Percentiles rank a stretch among this genome's conserved stretches.
Evolutionary conservation across 306 rosid genomes (phyloP).

Genomic region (Quercus wislizeni): DNA sequence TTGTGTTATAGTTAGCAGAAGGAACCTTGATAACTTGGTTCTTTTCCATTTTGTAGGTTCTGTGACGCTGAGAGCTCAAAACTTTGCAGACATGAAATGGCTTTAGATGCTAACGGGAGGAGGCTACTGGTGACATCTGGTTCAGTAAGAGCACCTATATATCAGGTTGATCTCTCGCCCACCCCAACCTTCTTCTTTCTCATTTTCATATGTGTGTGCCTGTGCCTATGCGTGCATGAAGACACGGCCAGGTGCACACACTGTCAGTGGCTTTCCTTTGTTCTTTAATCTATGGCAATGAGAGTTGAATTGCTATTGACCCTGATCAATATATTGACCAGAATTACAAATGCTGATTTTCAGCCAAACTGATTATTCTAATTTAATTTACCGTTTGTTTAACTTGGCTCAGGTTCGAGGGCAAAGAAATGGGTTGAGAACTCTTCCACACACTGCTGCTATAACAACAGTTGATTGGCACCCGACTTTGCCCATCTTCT

Average conservation of each 20-base stretch:
- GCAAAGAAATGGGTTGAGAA: slow-evolving; percentile 59
- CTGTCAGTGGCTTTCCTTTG: slow-evolving; percentile 5
- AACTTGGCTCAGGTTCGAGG: slow-evolving; percentile 65
- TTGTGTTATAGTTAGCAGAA: not conserved
- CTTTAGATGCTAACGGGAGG: slow-evolving; percentile 79
- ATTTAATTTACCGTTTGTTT: slow-evolving; percentile 1
- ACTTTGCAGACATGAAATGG: slow-evolving; percentile 84
- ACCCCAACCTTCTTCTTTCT: not conserved
- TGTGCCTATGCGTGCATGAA: not conserved
- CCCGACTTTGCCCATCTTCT: slow-evolving; percentile 79
- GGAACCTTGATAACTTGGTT: not conserved
- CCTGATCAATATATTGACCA: not conserved
- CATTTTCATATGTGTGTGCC: not conserved
- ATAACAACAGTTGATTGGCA: slow-evolving; percentile 97
- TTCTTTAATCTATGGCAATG: not conserved
- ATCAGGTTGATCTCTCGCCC: slow-evolving; percentile 59
- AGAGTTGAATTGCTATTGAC: not conserved
- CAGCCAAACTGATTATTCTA: not conserved
- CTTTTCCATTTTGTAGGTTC: slow-evolving; percentile 38
- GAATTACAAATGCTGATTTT: not conserved
- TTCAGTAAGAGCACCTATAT: slow-evolving; percentile 82
- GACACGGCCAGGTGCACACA: not conserved
- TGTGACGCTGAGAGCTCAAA: slow-evolving; percentile 58
- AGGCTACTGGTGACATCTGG: slow-evolving; percentile 78
- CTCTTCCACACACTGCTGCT: slow-evolving; percentile 69